Conservation (phyloP, 768 basidiomycete species). For the Xerocomellus chrysenteron region DNA sequence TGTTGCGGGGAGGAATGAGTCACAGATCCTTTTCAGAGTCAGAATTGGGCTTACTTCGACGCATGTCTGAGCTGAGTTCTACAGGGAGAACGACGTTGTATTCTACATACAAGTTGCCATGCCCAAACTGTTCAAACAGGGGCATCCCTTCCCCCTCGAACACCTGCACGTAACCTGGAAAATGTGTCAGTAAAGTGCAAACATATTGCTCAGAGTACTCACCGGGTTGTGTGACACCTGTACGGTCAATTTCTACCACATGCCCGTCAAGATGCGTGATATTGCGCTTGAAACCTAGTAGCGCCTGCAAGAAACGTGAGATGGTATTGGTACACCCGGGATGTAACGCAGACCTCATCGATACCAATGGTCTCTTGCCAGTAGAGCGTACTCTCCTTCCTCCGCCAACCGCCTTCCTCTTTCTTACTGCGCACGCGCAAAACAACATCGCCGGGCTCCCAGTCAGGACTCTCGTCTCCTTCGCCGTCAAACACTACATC, state of each 20-base stretch:
- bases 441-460: constrained; percentile 93
- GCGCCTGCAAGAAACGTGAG: constrained; percentile 53
- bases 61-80: constrained; percentile 62
- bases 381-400: constrained; percentile 89
- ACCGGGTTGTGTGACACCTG: constrained; percentile 92
- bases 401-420: constrained; percentile 75
- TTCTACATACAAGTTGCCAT: constrained; percentile 89
- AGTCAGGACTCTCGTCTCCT: constrained; percentile 93
- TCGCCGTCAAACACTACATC: constrained; percentile 96
- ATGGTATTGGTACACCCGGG: neutral
- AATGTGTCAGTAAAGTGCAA: neutral
- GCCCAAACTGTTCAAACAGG: constrained; percentile 50
- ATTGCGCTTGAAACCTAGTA: constrained; percentile 95
- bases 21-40: neutral
- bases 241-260: constrained; percentile 62
- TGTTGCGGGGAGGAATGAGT: constrained; percentile 29
- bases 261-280: constrained; percentile 92
- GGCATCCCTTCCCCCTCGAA: constrained; percentile 92
- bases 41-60: constrained; percentile 56
- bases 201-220: constrained; percentile 10
- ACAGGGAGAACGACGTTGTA: constrained; percentile 90
- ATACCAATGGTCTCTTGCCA: constrained; percentile 90
- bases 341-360: constrained; percentile 60
- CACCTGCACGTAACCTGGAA: constrained; percentile 78
- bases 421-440: constrained; percentile 79